Evolutionary conservation across 345 rosid genomes (phyloP), one percentile per base, ranked within the genome.

Genomic region (Linum trigynum): DNA sequence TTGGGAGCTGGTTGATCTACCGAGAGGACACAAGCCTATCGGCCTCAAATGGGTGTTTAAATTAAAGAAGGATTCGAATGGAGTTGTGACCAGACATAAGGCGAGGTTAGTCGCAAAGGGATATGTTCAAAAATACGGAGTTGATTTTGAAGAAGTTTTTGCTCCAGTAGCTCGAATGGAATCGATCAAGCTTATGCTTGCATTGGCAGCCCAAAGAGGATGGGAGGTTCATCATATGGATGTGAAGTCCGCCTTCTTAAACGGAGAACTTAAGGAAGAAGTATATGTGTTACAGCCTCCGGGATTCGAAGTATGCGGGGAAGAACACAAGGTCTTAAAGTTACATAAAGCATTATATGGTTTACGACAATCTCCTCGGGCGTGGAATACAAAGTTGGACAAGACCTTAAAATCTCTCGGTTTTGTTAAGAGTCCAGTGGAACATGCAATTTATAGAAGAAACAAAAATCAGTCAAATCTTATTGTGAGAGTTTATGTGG

Each of bases 301-400:
- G 8, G 67, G 67, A 4, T 64, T 64, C 42, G 36, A 42, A 8
- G 39, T 10, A 38, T 23, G 5, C 7, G 32, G 36, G n/a, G 23
- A 64, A 9, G 5, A 35, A 35, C 12, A 50, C 8, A 64, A 64
- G 37, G 67, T 64, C 9, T 32, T 48, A 9, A 23, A 39, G 35
- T 35, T 62, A 4, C 5, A 35, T 4, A 64, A 64, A 5, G 67
- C 67, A 4, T 16, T 62, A 14, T 62, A 62, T 11, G 65, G 65
- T 41, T 41, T 62, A 16, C 37, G 41, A 7, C 65, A 62, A 41
- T 51, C 65, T 3, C 65, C 65, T 6, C n/a, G 65, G 50, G 65
- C 65, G 3, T 62, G 67, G 67, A 64, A 64, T 50, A 14, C 67
- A 7, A 64, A 64, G 39, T 40, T 64, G 3, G 57, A 64, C 50